Evolutionary conservation across 1,139 yeast genomes (phyloP).

Genomic region (Yamadazyma diospyri): DNA sequence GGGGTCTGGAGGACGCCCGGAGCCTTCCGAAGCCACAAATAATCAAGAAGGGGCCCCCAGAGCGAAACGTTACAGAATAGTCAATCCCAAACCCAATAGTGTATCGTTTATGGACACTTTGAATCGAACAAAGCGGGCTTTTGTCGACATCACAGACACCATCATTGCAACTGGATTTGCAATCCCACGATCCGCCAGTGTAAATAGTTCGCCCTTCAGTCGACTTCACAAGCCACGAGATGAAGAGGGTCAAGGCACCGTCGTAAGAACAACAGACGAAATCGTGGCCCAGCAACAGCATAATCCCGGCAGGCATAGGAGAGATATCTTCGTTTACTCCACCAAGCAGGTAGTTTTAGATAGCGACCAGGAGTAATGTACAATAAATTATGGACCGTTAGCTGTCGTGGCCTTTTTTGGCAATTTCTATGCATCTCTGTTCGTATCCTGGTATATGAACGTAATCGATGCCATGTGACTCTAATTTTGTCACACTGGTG

Average conservation of each 20-base stretch:
- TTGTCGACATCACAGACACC: conserved; percentile 49
- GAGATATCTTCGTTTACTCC: conserved; percentile 54
- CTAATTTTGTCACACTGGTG: conserved; percentile 55
- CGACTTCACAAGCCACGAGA: neutral
- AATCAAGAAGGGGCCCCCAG: neutral
- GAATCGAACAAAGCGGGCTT: conserved; percentile 30
- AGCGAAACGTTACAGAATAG: conserved; percentile 7
- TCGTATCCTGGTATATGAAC: conserved; percentile 83
- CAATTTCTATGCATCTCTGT: conserved; percentile 66
- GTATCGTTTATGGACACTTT: conserved; percentile 15
- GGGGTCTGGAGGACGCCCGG: neutral
- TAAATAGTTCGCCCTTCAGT: conserved; percentile 15
- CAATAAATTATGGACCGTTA: neutral
- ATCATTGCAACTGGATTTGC: conserved; percentile 60
- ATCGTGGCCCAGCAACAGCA: conserved; percentile 4
- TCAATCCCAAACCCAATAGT: conserved; percentile 6
- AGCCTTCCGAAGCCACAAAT: neutral
- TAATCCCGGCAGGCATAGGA: conserved; percentile 21
- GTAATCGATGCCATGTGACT: conserved; percentile 60
- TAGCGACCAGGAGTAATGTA: conserved; percentile 14
- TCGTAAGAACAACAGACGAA: conserved; percentile 5
- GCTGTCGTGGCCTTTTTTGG: conserved; percentile 65
- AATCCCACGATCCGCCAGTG: conserved; percentile 53
- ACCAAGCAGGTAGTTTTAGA: conserved; percentile 52
- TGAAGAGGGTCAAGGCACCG: neutral